Conservation (phyloP, 352 stramenopile species). For the Peronospora destructor region DNA sequence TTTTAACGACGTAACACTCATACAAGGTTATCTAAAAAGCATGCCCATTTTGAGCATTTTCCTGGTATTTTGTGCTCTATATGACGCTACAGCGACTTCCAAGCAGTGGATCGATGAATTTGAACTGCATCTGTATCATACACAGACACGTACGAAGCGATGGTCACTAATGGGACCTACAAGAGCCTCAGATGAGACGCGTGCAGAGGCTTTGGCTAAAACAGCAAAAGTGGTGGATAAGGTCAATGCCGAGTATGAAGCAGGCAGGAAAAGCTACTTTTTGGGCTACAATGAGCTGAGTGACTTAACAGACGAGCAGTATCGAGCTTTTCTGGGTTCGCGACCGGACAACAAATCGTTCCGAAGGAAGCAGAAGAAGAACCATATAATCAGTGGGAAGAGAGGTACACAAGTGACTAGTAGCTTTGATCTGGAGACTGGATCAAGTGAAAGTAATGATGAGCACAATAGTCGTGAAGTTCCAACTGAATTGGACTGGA, state of each 20-base stretch:
- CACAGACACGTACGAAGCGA: slow-evolving; percentile 22
- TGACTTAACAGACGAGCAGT: slow-evolving; percentile 63
- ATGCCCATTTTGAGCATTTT: slow-evolving; percentile 16
- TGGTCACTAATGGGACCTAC: slow-evolving; percentile 33
- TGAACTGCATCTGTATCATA: slow-evolving; percentile 21
- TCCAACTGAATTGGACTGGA: slow-evolving; percentile 60
- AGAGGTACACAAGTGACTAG: slow-evolving; percentile 6
- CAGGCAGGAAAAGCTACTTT: slow-evolving; percentile 39
- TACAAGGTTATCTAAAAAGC: too few species aligned
- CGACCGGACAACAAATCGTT: slow-evolving; percentile 27
- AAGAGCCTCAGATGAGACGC: slow-evolving; percentile 35
- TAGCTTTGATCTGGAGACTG: not conserved
- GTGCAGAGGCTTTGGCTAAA: slow-evolving; percentile 35
- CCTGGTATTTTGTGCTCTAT: slow-evolving; percentile 5
- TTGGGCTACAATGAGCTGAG: slow-evolving; percentile 61
- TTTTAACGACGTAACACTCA: slow-evolving; percentile 6
- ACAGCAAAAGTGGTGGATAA: slow-evolving; percentile 38
- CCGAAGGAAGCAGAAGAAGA: slow-evolving; percentile 15
- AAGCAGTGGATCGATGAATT: slow-evolving; percentile 17
- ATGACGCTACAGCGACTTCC: not conserved
- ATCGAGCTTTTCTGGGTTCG: slow-evolving; percentile 48
- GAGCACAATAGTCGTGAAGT: slow-evolving; percentile 18
- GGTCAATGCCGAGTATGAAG: slow-evolving; percentile 39
- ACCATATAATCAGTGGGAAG: slow-evolving; percentile 6
- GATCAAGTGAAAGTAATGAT: slow-evolving; percentile 11